Conservation (phyloP, 257 asterid genomes). For the Solanum peruvianum region DNA sequence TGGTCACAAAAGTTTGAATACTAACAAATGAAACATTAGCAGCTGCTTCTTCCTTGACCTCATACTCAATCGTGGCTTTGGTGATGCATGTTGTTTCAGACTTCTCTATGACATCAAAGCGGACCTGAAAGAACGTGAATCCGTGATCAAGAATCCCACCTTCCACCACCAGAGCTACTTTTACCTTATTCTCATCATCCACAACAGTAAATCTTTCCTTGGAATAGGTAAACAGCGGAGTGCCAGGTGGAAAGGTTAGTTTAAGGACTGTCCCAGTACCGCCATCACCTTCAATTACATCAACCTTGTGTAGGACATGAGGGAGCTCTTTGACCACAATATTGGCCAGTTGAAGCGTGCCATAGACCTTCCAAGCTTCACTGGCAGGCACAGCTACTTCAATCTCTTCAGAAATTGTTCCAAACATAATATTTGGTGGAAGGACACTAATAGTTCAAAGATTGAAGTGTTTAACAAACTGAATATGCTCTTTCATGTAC, state of each 20-base stretch:
- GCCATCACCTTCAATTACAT: slow-evolving; percentile 47
- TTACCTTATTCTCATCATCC: slow-evolving; percentile 37
- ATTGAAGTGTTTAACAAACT: background rate
- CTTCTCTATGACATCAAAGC: slow-evolving; percentile 34
- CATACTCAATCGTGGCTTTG: slow-evolving; percentile 40
- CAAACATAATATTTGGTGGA: slow-evolving; percentile 15
- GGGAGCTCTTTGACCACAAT: slow-evolving; percentile 19
- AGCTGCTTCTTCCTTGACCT: slow-evolving; percentile 36
- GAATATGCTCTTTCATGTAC: background rate
- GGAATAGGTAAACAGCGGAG: slow-evolving; percentile 15
- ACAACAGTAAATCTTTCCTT: slow-evolving; percentile 56
- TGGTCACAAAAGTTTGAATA: slow-evolving; percentile 18
- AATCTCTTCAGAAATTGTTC: slow-evolving; percentile 25
- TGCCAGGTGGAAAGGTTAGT: slow-evolving; percentile 29
- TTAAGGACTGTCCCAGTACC: slow-evolving; percentile 37
- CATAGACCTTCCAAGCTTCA: slow-evolving; percentile 57
- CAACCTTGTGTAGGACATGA: slow-evolving; percentile 17
- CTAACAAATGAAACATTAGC: slow-evolving; percentile 28
- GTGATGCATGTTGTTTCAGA: slow-evolving; percentile 34
- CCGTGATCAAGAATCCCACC: slow-evolving; percentile 57
- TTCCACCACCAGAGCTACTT: slow-evolving; percentile 39
- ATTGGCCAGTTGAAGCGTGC: slow-evolving; percentile 25
- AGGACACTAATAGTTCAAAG: background rate
- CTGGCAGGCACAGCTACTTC: slow-evolving; percentile 34
- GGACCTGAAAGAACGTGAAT: slow-evolving; percentile 25